These are phyloP conservation scores for Tardiomyces digboiensis DNA, from an alignment of 1,139 yeast species.

Conservation along the genomic window DNA sequence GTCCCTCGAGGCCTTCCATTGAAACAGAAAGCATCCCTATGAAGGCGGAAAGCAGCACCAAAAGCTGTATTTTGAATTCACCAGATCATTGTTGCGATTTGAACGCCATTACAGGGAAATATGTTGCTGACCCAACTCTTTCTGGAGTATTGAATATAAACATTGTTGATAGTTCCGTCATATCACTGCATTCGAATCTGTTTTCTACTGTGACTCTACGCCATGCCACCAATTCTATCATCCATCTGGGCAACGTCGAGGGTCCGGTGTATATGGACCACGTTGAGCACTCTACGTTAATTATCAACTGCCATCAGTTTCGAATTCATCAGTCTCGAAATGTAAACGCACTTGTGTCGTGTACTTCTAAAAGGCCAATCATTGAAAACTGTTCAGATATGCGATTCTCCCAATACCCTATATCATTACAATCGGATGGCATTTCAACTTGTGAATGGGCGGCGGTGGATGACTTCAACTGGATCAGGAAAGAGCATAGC, in stretches of 20 bases:
- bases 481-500: conserved; percentile 15
- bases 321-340: conserved; percentile 20
- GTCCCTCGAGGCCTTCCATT: too few species aligned
- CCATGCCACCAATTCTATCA: conserved; percentile 12
- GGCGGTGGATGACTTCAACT: conserved; percentile 23
- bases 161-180: neutral
- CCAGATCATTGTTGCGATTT: too few species aligned
- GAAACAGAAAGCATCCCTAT: too few species aligned
- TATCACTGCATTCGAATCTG: conserved; percentile 3
- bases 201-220: conserved; percentile 10
- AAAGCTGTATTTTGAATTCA: too few species aligned
- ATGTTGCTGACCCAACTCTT: neutral
- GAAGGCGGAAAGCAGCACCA: too few species aligned
- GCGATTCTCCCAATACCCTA: conserved; percentile 15
- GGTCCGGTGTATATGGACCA: conserved; percentile 20
- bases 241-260: conserved; percentile 11
- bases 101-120: too few species aligned
- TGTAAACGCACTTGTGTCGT: conserved; percentile 14
- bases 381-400: conserved; percentile 19
- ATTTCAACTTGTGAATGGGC: conserved; percentile 7
- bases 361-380: conserved; percentile 21
- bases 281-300: conserved; percentile 11
- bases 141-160: neutral
- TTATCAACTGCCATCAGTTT: conserved; percentile 22
- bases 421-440: neutral